Evolutionary conservation across 1,284 basidiomycete species (phyloP), one percentile per base, ranked within the genome.

Genomic region (Rhodotorula sp.): DNA sequence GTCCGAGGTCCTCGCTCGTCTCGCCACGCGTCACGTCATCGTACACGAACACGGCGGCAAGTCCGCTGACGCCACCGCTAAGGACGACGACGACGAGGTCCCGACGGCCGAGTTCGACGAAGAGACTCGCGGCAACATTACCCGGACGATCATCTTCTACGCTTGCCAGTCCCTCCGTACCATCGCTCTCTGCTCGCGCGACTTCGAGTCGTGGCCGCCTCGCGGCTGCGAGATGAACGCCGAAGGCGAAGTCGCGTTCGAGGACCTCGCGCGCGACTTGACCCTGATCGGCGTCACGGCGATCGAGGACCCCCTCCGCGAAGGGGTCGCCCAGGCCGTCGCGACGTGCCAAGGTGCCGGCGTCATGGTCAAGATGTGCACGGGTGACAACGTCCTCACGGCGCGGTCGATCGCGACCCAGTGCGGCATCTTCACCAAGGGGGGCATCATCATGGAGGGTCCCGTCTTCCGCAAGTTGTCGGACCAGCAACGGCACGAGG

Each of bases 341-440:
- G 85, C 86, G 63, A 88, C 91, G 74, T 97, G 94, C 81, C 87
- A 88, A 78, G 86, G 85, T 67, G 96, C 97, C 54, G 95, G 95
- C 77, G 94, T 99, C n/a, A 86, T 87, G 46, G 89, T 99, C 84
- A 98, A 97, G 85, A 99, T 99, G 95, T 97, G 93, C 82, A 98
- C 96, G 0, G 96, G 75, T 80, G 96, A 99, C 83, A 99, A 98
- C 78, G 91, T 95, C 62, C 86, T 98, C 59, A 96, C 93, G 12
- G 84, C 84, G 47, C 76, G 79, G 78, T 97, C 94, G 12, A 99
- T 99, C 78, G 94, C 96, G 51, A 86, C 87, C 12, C 96, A 98
- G 80, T 98, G 95, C 80, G 93, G 95, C 58, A 97, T 98, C 81
- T 97, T 91, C 83, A 91, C 89, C 12, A 83, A 90, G 3, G 94